Percentiles rank a stretch among this genome's conserved stretches.
Evolutionary conservation across 257 asterid genomes (phyloP).

Genomic region (Osmanthus fragrans): DNA sequence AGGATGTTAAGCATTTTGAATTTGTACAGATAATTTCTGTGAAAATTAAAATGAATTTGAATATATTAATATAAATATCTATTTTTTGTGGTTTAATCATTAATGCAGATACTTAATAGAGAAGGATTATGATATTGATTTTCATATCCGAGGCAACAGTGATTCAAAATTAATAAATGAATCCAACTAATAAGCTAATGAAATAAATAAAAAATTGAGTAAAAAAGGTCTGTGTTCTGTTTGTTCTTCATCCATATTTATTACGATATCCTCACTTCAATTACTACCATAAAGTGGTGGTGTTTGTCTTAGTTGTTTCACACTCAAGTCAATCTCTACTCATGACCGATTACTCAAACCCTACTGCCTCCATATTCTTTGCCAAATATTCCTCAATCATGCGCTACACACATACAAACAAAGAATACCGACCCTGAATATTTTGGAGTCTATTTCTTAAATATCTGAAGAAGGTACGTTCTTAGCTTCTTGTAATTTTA

Average conservation of each 20-base stretch:
- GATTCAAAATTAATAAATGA: conserved; percentile 8
- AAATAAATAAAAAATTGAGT: conserved; percentile 20
- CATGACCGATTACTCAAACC: not conserved
- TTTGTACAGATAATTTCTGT: not conserved
- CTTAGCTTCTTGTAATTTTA: too few species aligned
- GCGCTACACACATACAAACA: not conserved
- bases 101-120: not conserved
- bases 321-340: not conserved
- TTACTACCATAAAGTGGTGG: too few species aligned
- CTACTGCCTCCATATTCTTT: not conserved
- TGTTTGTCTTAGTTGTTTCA: not conserved
- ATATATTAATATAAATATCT: too few species aligned
- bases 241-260: too few species aligned
- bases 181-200: conserved; percentile 24
- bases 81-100: not conserved
- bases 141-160: not conserved
- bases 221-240: too few species aligned
- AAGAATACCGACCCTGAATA: too few species aligned
- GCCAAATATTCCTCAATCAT: not conserved
- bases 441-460: too few species aligned
- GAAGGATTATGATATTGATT: not conserved
- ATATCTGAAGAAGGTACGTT: too few species aligned
- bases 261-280: too few species aligned
- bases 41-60: not conserved
- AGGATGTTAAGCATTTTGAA: too few species aligned